Evolutionary conservation across 345 rosid genomes (phyloP).

Genomic region (Hibiscus tridactylites): DNA sequence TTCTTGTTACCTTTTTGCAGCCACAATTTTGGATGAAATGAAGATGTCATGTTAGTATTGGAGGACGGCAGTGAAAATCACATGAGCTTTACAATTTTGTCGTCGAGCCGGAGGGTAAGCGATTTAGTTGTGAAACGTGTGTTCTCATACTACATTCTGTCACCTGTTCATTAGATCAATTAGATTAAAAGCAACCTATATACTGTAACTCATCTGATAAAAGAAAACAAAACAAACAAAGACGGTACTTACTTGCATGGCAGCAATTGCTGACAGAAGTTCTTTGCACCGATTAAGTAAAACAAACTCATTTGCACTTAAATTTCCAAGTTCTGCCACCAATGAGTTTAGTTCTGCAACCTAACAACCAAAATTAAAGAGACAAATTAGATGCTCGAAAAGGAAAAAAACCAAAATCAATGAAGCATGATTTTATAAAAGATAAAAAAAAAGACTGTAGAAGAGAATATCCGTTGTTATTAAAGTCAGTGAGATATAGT

Average conservation of each 20-base stretch:
- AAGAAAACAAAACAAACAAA: neutral
- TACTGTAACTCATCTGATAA: neutral
- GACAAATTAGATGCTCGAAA: neutral
- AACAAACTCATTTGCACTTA: constrained; percentile 44
- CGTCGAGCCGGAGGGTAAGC: constrained; percentile 24
- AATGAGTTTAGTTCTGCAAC: constrained; percentile 41
- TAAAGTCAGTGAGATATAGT: neutral
- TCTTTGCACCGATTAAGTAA: constrained; percentile 50
- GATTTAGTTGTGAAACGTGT: constrained; percentile 43
- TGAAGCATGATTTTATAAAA: neutral
- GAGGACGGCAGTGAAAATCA: constrained; percentile 5
- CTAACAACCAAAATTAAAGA: constrained; percentile 20
- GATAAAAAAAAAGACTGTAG: neutral
- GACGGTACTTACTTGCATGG: constrained; percentile 43
- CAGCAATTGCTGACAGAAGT: constrained; percentile 45
- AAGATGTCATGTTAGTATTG: constrained; percentile 19
- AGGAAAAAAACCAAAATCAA: neutral
- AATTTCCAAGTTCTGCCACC: constrained; percentile 45
- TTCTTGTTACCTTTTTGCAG: neutral
- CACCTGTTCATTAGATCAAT: constrained; percentile 36
- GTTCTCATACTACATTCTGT: constrained; percentile 59
- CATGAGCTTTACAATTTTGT: constrained; percentile 25
- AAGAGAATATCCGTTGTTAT: neutral
- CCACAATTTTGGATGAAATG: neutral
- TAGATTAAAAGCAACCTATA: neutral